Base-by-base conservation (phyloP, 2,329 filamentous ascomycete species). In the Alternaria longipes region DNA sequence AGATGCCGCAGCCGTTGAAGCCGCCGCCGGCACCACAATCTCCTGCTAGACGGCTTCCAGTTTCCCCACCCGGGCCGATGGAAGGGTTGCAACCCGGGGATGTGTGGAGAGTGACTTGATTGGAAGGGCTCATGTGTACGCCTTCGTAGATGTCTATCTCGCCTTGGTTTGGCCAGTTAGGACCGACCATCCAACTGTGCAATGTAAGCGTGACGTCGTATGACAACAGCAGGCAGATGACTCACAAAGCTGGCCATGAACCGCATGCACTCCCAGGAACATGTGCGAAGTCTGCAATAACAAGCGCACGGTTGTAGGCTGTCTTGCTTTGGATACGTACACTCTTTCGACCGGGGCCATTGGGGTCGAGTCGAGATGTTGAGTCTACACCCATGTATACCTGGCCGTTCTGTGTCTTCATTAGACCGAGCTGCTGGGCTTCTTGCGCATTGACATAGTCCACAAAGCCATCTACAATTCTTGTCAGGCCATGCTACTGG, bases 231-330 rank as follows among this genome's bases (percentile, higher is more conserved):
- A 45, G 5, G n/a, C 22, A 14, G 11, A 28, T 8, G 22, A 62
- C 64, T 38, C 70, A 78, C 72, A 78, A 80, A 30, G 78, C 76
- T 11, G 79, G 79, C 78, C 79, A 81, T 5, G 71, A 68, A 7
- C 79, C 79, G 52, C 79, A 81, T 44, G 64, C 70, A 30, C 64
- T 76, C 11, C 75, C 76, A 2, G 79, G 78, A 11, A 80, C 74
- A 47, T 80, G 79, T 1, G 75, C 76, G 54, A 81, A 75, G 64
- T 80, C 78, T 22, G 75, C 76, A 18, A 81, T 80, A 63, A 80
- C 66, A 18, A 81, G 71, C 5, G 68, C 78, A 32, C 72, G 72
- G 30, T 71, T 79, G 66, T 79, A 81, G 0, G 75, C 67, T 30
- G 59, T 68, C 56, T 79, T 80, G 64, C 74, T 78, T 28, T 76